phyloP scores from a whole-genome alignment of 208 protist species.

The Acanthamoeba royreba region DNA sequence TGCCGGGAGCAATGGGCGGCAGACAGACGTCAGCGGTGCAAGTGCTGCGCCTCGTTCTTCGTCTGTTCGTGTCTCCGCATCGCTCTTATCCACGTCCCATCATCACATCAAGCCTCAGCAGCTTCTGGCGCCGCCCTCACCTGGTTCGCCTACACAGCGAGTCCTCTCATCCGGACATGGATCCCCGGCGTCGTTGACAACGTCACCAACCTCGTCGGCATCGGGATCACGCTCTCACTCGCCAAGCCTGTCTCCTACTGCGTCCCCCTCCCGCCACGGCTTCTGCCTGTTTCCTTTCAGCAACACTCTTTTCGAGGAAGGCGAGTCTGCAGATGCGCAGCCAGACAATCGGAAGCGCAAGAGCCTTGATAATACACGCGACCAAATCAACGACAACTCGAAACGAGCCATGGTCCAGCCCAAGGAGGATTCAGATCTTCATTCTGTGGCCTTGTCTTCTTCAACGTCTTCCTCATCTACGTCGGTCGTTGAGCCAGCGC shows the following conservation, averaged over 20 bases:
- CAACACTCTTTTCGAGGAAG: not conserved
- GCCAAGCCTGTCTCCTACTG: not conserved
- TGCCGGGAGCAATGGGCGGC: no score
- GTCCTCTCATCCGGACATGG: not conserved
- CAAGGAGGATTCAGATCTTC: not conserved
- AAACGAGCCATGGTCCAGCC: not conserved
- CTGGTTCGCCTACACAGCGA: not conserved
- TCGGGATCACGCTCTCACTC: not conserved
- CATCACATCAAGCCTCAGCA: no score
- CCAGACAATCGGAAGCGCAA: not conserved
- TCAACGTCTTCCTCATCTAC: not conserved
- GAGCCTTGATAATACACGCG: not conserved
- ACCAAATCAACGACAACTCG: not conserved
- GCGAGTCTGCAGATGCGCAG: not conserved
- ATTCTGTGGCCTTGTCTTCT: not conserved
- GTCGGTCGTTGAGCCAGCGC: not conserved
- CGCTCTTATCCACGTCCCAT: no score
- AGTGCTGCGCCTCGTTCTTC: no score
- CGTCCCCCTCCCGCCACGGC: not conserved
- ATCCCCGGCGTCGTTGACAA: not conserved
- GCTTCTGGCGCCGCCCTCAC: not conserved
- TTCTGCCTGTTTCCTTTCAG: not conserved
- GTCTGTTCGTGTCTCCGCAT: no score
- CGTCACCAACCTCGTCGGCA: not conserved
- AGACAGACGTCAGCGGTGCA: no score